Conservation (phyloP, 108 stramenopile species). For the Nitzschia sp. region DNA sequence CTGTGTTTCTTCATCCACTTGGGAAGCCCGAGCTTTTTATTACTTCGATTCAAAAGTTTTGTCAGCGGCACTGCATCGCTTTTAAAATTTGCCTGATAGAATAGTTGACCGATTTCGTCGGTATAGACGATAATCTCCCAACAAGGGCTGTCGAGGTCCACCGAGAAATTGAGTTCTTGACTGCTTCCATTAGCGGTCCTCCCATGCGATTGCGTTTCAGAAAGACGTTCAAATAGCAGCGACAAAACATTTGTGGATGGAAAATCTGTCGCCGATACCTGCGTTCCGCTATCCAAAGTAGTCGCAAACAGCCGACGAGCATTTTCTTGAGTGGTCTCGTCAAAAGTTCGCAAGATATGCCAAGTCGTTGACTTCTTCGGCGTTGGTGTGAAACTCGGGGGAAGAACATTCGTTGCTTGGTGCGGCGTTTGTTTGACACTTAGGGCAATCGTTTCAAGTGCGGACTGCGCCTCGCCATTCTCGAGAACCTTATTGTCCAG, state of each 20-base stretch:
- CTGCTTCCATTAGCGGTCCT: not conserved
- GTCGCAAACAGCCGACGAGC: conserved; percentile 22
- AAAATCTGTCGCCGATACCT: conserved; percentile 4
- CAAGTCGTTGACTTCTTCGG: too few relatives aligned
- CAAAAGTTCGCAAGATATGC: conserved; percentile 9
- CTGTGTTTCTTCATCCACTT: conserved; percentile 37
- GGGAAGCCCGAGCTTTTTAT: conserved; percentile 33
- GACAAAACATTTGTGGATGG: conserved; percentile 43
- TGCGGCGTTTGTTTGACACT: not conserved
- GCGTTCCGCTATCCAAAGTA: conserved; percentile 8
- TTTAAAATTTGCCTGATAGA: conserved; percentile 29
- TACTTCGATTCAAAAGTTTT: conserved; percentile 15
- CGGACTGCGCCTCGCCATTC: not conserved
- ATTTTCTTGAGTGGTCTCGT: not conserved
- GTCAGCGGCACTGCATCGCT: conserved; percentile 1
- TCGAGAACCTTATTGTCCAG: not conserved
- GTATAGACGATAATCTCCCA: conserved; percentile 17
- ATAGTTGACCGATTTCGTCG: not conserved
- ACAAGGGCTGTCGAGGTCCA: not conserved
- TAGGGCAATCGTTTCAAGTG: not conserved
- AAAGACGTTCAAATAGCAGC: not conserved
- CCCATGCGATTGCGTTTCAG: not conserved
- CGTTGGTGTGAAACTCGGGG: too few relatives aligned
- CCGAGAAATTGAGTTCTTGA: not conserved
- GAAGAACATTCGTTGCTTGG: too few relatives aligned